Evolutionary conservation across 352 stramenopile genomes (phyloP), one percentile per base, ranked within the genome.

Genomic region (Phytopythium vexans): DNA sequence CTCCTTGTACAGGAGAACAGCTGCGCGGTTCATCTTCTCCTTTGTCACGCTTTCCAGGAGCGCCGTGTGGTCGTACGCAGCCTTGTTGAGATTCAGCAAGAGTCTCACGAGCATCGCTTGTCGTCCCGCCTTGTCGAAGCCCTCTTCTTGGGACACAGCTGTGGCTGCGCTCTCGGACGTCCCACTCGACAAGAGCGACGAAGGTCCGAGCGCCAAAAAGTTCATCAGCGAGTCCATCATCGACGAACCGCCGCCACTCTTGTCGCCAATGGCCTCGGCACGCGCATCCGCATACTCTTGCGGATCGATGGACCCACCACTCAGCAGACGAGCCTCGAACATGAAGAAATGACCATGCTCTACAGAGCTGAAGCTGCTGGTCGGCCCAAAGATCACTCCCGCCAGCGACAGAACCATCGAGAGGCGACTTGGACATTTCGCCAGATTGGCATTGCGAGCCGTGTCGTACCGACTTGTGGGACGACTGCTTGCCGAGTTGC

Each of bases 181-280:
- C 7, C 54, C 57, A 41, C 71, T 70, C 8, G 75, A 70, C 15
- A 82, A 54, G 11, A 94, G 64, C 1, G 82, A 89, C 14, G 80
- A 73, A 35, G 85, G 81, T 3, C 85, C 85, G 14, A 90, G 68
- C 37, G 85, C 85, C 27, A 95, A 56, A 57, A 95, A 95, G 56
- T 89, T 92, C 85, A 95, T 91, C 40, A 95, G 55, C 37, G 82
- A 91, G 55, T 95, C 78, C 82, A 95, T 93, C 82, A 95, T 92
- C 2, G 73, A 88, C 33, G 60, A 62, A 14, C 76, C 73, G 32
- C 49, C 49, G 11, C 40, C 54, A 8, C 61, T 68, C 39, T 68
- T 58, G 32, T 83, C 60, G 37, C 76, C 75, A 53, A 84, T 75
- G 6, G 76, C 75, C 31, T 80, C 47, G 9, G 68, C 74, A 58